Conservation (phyloP, 2,329 filamentous ascomycete species). For the Monilinia fructicola region DNA sequence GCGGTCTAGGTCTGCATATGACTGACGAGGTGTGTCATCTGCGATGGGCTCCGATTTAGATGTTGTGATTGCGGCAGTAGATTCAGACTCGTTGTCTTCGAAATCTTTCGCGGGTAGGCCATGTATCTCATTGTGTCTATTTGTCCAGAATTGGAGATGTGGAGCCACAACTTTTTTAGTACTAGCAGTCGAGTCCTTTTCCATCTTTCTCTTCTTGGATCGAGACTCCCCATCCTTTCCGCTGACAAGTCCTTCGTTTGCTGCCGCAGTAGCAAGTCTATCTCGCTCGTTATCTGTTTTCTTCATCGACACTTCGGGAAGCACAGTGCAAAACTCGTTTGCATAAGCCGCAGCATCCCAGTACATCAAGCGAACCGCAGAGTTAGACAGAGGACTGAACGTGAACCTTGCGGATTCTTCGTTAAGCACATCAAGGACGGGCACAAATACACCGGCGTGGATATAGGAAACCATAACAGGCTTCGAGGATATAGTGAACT, state of each 20-base stretch:
- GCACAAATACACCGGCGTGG: conserved; percentile 81
- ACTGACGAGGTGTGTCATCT: conserved; percentile 48
- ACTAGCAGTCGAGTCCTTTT: conserved; percentile 42
- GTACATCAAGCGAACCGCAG: conserved; percentile 67
- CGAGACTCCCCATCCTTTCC: conserved; percentile 42
- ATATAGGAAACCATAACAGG: conserved; percentile 72
- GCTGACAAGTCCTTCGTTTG: conserved; percentile 41
- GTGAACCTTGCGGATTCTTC: conserved; percentile 61
- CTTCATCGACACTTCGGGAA: conserved; percentile 43
- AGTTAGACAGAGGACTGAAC: conserved; percentile 69
- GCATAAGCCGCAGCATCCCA: conserved; percentile 75
- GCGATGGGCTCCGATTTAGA: conserved; percentile 30
- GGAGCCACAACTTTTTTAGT: conserved; percentile 54
- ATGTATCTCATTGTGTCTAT: conserved; percentile 67
- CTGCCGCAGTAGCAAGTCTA: conserved; percentile 42
- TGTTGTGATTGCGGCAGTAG: conserved; percentile 22
- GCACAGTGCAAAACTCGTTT: conserved; percentile 59
- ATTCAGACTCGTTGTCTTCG: conserved; percentile 38
- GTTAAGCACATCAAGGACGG: conserved; percentile 59
- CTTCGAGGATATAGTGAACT: conserved; percentile 75
- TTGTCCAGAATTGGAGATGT: conserved; percentile 70
- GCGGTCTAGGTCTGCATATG: conserved; percentile 59
- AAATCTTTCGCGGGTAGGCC: conserved; percentile 47
- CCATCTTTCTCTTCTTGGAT: conserved; percentile 57
- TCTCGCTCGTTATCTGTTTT: conserved; percentile 39